Conservation (phyloP, 2,329 filamentous ascomycete genomes). For the Lachnellula arida region DNA sequence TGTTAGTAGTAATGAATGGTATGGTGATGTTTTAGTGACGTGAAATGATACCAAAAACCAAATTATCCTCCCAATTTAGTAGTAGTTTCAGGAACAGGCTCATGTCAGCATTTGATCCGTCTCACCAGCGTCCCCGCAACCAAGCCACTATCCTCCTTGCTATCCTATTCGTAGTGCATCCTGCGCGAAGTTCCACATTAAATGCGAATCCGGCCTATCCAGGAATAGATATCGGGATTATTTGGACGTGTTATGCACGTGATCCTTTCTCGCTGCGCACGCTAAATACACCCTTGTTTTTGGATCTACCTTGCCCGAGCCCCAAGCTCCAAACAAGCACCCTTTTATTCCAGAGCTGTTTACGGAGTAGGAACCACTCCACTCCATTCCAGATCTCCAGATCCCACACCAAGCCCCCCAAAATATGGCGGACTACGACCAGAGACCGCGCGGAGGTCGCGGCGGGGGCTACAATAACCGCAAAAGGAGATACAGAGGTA, state of each 20-base stretch:
- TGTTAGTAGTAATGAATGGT: not conserved
- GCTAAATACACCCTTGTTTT: not conserved
- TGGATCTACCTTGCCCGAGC: not conserved
- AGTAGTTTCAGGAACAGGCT: not conserved
- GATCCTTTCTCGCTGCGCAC: not conserved
- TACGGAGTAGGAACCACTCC: not conserved
- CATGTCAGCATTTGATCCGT: not conserved
- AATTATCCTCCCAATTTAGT: not conserved
- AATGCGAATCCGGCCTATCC: not conserved
- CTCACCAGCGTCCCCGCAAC: not conserved
- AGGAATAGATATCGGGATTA: not conserved
- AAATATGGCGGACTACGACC: slow-evolving; percentile 49
- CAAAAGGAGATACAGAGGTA: slow-evolving; percentile 79
- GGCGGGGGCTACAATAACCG: slow-evolving; percentile 55
- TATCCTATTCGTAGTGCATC: not conserved
- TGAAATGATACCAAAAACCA: not conserved
- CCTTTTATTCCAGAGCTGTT: slow-evolving; percentile 10
- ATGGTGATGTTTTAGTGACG: not conserved
- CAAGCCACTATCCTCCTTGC: not conserved
- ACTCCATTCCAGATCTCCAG: not conserved
- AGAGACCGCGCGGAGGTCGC: slow-evolving; percentile 29
- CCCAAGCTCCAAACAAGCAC: slow-evolving; percentile 1
- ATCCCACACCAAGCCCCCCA: slow-evolving; percentile 3
- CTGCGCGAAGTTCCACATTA: not conserved
- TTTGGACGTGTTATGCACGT: not conserved